Evolutionary conservation across 371 early-diverging fungal species (phyloP).

Genomic region (Basidiobolus heterosporus): DNA sequence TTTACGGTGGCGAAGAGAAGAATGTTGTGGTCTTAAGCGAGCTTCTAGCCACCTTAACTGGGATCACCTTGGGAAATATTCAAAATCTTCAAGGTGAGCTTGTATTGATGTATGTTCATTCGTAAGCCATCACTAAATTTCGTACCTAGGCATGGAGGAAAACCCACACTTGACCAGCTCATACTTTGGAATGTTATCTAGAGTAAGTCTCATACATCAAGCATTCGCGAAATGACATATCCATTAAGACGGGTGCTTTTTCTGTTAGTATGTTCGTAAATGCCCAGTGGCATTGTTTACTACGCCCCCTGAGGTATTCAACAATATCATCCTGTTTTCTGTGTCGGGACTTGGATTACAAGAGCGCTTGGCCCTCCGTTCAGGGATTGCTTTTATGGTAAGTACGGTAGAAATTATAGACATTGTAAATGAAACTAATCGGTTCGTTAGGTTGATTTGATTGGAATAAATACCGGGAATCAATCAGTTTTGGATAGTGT

Average conservation of each 20-base stretch:
- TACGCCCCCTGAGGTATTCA: slow-evolving; percentile 24
- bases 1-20: slow-evolving; percentile 27
- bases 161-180: slow-evolving; percentile 18
- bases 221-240: not conserved
- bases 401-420: not conserved
- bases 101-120: not conserved
- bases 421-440: too few relatives aligned
- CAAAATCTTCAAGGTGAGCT: slow-evolving; percentile 22
- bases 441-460: slow-evolving; percentile 1
- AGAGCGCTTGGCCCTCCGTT: slow-evolving; percentile 38
- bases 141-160: slow-evolving; percentile 22
- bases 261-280: slow-evolving; percentile 23
- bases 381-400: slow-evolving; percentile 40
- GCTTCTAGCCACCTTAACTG: slow-evolving; percentile 18
- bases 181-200: slow-evolving; percentile 31
- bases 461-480: not conserved
- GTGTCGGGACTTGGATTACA: slow-evolving; percentile 36
- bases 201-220: slow-evolving; percentile 13
- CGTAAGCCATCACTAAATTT: not conserved
- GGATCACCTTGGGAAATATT: slow-evolving; percentile 30
- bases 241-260: not conserved
- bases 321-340: slow-evolving; percentile 26
- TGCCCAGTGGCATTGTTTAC: slow-evolving; percentile 36
- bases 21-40: slow-evolving; percentile 19
- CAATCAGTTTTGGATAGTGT: not conserved